Conservation (phyloP, 495 filamentous ascomycete genomes). For the Patellaria atrata region DNA sequence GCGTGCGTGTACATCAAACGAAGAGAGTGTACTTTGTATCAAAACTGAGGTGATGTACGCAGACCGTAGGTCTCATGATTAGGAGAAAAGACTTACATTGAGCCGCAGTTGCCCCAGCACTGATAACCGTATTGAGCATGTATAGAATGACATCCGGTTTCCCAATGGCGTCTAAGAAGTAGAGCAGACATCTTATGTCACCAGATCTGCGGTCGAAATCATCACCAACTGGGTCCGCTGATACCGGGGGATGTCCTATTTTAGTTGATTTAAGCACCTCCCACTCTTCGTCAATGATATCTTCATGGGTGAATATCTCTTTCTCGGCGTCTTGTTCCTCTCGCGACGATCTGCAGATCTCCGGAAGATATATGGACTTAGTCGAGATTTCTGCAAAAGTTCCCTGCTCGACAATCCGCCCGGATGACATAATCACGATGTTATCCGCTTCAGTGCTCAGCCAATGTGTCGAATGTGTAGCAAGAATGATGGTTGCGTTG, state of each 20-base stretch:
- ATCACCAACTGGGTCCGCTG: constrained; percentile 5
- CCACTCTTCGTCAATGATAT: background rate
- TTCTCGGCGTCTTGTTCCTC: background rate
- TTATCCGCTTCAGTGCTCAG: constrained; percentile 6
- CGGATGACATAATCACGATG: constrained; percentile 12
- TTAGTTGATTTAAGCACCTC: too few species aligned
- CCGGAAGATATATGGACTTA: too few species aligned
- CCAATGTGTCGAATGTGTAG: constrained; percentile 21
- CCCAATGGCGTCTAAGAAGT: constrained; percentile 8
- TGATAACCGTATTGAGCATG: background rate
- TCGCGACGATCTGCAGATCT: background rate
- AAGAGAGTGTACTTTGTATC: too few species aligned
- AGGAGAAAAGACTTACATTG: constrained; percentile 6
- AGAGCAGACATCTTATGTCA: constrained; percentile 7
- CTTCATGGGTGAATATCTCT: background rate
- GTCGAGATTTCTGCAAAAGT: constrained; percentile 6
- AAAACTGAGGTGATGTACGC: too few species aligned
- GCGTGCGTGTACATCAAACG: too few species aligned
- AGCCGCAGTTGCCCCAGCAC: constrained; percentile 3
- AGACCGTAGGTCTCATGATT: too few species aligned
- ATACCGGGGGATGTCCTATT: too few species aligned
- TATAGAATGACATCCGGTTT: constrained; percentile 6
- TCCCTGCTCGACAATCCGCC: constrained; percentile 13
- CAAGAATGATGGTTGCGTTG: constrained; percentile 30
- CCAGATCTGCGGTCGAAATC: constrained; percentile 7